A percentile compares a stretch with the other conserved stretches of the same genome.
These are phyloP conservation scores for Fusarium beomiforme DNA, from an alignment of 2,329 filamentous ascomycete genomes.

Conservation along the genomic window DNA sequence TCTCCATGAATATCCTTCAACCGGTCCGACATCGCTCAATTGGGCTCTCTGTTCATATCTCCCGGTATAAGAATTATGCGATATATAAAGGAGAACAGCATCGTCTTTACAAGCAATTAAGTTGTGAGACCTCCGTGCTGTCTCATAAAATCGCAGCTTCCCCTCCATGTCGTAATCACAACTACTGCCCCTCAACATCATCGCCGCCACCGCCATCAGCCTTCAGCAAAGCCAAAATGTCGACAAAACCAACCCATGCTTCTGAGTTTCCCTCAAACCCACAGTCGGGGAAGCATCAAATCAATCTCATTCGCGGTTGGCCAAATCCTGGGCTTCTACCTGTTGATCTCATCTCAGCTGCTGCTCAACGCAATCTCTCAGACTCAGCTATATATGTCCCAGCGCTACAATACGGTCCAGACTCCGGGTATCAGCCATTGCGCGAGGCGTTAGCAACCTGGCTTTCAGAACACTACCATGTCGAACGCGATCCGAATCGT, in stretches of 20 bases:
- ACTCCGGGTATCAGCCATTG: constrained; percentile 77
- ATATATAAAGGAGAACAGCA: not conserved
- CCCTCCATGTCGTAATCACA: constrained; percentile 3
- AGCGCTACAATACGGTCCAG: constrained; percentile 82
- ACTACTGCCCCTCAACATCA: constrained; percentile 12
- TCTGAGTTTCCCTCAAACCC: constrained; percentile 34
- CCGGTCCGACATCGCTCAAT: constrained; percentile 38
- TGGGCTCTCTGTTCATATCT: not conserved
- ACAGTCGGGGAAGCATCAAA: constrained; percentile 52
- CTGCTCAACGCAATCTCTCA: constrained; percentile 69
- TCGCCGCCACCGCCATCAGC: not conserved
- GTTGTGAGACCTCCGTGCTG: not conserved
- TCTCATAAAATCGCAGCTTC: not conserved
- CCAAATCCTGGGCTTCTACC: constrained; percentile 73
- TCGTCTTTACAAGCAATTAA: not conserved
- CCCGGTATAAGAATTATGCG: not conserved
- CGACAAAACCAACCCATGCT: constrained; percentile 16
- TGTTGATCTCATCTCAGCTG: constrained; percentile 66
- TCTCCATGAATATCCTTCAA: constrained; percentile 25
- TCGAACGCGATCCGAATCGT: constrained; percentile 59
- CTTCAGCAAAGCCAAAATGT: not conserved
- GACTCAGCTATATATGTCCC: constrained; percentile 67
- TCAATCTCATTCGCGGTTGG: constrained; percentile 77
- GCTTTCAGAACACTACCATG: constrained; percentile 71
- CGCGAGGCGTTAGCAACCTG: constrained; percentile 75